Base-by-base conservation (phyloP, 257 asterid species). In the Datura wrightii region DNA sequence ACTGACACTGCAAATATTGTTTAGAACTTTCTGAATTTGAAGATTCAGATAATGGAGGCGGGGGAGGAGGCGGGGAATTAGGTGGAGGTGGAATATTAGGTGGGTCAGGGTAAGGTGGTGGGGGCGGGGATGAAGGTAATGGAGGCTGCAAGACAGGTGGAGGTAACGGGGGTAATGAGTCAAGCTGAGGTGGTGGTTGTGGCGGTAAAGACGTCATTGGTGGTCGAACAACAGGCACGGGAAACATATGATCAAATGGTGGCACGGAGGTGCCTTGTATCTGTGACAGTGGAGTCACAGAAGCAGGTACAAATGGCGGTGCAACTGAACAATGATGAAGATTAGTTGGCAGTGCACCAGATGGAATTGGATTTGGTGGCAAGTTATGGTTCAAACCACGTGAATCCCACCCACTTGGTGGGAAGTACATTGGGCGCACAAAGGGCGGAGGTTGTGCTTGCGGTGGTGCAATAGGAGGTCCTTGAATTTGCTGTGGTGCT, bases 301-400 rank as follows among this genome's bases (percentile, higher is more conserved):
- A 91, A 88, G 93, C 92, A 84, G 96, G 94, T 82, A 92, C 48
- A 91, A 93, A 93, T n/a, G 95, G 96, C 14, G 94, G 95, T 65
- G 91, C 94, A 65, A 87, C 90, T 82, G 89, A 83, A 92, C 89
- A 91, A 85, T 85, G 82, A 86, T 91, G 93, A 84, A 91, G 83
- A 85, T 74, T 88, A 84, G 82, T 80, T 72, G 91, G 91, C 89
- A 87, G 83, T 59, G 84, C 89, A 82, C 90, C 80, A 55, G 98
- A 85, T 53, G 89, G 89, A 31, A 89, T 85, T 59, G 91, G 88
- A 58, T 87, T 91, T 65, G 88, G 88, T 80, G 88, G 91, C 85
- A 84, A 82, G 87, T 90, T 92, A 84, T 85, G 94, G 79, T 87
- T 86, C 86, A 89, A 59, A 78, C 93, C 93, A 66, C 92, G 97